Evolutionary conservation across 2,329 filamentous ascomycete genomes (phyloP), one percentile per base, ranked within the genome.

Genomic region (Cladorrhinum sp.): DNA sequence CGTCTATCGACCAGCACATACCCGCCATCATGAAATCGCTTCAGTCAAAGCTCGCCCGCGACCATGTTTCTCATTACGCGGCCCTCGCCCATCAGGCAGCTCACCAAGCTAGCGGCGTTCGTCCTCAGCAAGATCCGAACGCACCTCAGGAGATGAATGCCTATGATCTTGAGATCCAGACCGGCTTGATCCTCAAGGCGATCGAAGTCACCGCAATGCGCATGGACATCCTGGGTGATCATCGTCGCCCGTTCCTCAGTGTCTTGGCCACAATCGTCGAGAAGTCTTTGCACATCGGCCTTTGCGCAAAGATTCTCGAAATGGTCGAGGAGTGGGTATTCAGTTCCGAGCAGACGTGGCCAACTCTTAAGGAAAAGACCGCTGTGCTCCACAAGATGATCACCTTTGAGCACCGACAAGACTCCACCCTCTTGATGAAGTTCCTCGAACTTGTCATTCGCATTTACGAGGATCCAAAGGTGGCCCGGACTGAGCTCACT

Each of bases 371-470:
- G 74, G 96, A 99, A 76, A 99, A 99, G 79, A 98, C 94, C 0
- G 96, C 96, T 1, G 95, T 99, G 1, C 79, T 99, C n/a, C 93
- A 96, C 70, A 99, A 99, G 77, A 99, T 99, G 95, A 79, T 98
- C 16, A 88, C 93, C 0, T 99, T 99, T 68, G 95, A 99, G 75
- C 86, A 91, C 60, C 85, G 95, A 42, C 78, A 83, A 26, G 94
- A 98, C 71, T 85, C 88, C 30, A 92, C 89, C 0, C 88, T 99
- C 77, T 81, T 99, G 60, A 92, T 89, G 67, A 94, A 94, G 72
- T 99, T 98, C 78, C 81, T 99, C 61, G 91, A 98, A 66, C 85
- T 99, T 24, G 95, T 99, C 24, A 96, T 99, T 68, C 88, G 93
- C 54, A 97, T 99, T 62, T 99, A 99, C 73, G 96, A 99, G 71